Evolutionary conservation across 2,329 filamentous ascomycete genomes (phyloP).

Genomic region (Talaromyces marneffei): DNA sequence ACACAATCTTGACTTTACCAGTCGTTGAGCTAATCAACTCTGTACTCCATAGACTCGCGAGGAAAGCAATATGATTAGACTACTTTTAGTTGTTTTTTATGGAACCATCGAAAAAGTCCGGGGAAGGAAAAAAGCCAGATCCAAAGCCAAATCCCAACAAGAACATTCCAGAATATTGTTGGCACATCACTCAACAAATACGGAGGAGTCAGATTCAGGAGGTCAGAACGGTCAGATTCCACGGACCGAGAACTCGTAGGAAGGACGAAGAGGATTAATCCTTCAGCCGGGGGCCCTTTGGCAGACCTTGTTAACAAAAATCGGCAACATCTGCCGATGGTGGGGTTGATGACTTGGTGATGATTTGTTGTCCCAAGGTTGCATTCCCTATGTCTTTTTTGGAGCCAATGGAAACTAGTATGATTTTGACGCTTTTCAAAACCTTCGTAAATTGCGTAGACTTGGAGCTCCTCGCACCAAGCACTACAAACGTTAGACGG

Average conservation of each 20-base stretch:
- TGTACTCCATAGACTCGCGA: background rate
- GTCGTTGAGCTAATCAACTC: background rate
- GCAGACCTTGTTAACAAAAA: background rate
- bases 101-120: background rate
- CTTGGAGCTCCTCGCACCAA: background rate
- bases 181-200: background rate
- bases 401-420: background rate
- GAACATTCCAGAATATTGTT: background rate
- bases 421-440: background rate
- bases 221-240: no score
- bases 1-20: background rate
- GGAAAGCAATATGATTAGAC: background rate
- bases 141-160: background rate
- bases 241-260: background rate
- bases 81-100: background rate
- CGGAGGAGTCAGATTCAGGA: no score
- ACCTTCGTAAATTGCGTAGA: background rate
- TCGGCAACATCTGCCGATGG: background rate
- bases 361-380: background rate
- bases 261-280: background rate
- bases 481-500: background rate
- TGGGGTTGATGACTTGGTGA: background rate
- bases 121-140: background rate
- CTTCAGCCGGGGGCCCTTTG: background rate
- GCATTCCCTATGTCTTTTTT: background rate